These are phyloP conservation scores for Cystobasidiaceae sp. DNA, from an alignment of 1,284 basidiomycete genomes.

Conservation along the genomic window DNA sequence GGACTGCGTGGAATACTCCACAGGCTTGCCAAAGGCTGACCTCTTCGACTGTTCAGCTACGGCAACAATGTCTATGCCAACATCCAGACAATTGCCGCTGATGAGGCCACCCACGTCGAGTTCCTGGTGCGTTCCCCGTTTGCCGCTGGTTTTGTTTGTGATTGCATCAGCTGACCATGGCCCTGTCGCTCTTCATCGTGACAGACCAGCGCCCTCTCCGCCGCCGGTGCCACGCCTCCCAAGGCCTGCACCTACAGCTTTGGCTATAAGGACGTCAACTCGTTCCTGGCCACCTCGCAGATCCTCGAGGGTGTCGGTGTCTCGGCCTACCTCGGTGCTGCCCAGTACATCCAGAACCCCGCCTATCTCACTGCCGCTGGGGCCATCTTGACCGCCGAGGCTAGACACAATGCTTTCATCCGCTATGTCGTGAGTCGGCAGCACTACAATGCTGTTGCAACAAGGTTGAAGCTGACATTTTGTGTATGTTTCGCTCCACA, in stretches of 20 bases:
- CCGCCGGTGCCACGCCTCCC: conserved; percentile 52
- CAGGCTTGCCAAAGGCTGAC: no score
- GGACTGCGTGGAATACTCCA: no score
- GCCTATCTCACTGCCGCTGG: conserved; percentile 46
- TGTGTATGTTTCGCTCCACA: no score
- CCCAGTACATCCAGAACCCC: conserved; percentile 48
- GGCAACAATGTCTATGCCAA: conserved; percentile 47
- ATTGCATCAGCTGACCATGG: no score
- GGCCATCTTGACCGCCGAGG: conserved; percentile 47
- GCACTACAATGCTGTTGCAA: no score
- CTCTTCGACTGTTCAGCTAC: no score
- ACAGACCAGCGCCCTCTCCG: conserved; percentile 51
- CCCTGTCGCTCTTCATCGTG: no score
- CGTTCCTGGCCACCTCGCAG: conserved; percentile 55
- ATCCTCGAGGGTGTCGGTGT: conserved; percentile 57
- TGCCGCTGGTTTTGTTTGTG: no score
- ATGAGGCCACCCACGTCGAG: conserved; percentile 57
- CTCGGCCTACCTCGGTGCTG: conserved; percentile 54
- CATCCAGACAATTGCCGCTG: conserved; percentile 54
- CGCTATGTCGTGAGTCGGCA: no score
- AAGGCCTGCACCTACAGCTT: conserved; percentile 58
- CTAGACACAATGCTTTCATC: conserved; percentile 26
- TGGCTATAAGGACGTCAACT: conserved; percentile 53
- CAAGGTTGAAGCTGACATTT: no score
- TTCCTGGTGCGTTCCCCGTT: no score